Conservation (phyloP, 2,329 filamentous ascomycete genomes). For the Pestalotiopsis sp. region DNA sequence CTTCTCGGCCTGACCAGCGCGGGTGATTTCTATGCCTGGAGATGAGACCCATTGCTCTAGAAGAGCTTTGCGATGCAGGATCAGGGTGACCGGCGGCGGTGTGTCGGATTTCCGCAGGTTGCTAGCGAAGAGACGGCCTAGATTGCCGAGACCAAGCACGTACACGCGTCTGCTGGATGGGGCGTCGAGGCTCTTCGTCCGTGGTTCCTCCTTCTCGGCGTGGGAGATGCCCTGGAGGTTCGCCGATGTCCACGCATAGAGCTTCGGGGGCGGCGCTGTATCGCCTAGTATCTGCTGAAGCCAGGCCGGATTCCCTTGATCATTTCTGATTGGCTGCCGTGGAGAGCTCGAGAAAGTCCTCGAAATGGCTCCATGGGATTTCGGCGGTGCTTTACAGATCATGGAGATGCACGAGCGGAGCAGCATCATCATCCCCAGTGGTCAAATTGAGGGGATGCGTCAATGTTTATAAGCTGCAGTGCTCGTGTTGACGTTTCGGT, state of each 20-base stretch:
- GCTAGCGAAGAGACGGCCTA: conserved; percentile 79
- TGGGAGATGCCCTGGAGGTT: conserved; percentile 20
- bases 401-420: neutral
- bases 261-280: conserved; percentile 19
- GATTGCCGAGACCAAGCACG: conserved; percentile 78
- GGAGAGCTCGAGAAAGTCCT: neutral
- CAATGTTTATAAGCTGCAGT: neutral
- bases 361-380: neutral
- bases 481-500: neutral
- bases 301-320: neutral
- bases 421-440: neutral
- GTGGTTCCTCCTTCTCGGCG: neutral
- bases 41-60: conserved; percentile 48
- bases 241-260: conserved; percentile 32
- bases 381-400: neutral
- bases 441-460: neutral
- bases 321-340: neutral
- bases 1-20: conserved; percentile 32
- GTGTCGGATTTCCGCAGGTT: conserved; percentile 62
- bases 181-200: neutral
- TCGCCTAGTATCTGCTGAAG: conserved; percentile 20
- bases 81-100: conserved; percentile 75
- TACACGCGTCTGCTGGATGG: conserved; percentile 59
- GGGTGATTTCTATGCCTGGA: conserved; percentile 48
- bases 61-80: conserved; percentile 67